A percentile compares a stretch with the other conserved stretches of the same genome.
phyloP scores from a whole-genome alignment of 2,329 filamentous ascomycete genomes.

The Nothophoma quercina region DNA sequence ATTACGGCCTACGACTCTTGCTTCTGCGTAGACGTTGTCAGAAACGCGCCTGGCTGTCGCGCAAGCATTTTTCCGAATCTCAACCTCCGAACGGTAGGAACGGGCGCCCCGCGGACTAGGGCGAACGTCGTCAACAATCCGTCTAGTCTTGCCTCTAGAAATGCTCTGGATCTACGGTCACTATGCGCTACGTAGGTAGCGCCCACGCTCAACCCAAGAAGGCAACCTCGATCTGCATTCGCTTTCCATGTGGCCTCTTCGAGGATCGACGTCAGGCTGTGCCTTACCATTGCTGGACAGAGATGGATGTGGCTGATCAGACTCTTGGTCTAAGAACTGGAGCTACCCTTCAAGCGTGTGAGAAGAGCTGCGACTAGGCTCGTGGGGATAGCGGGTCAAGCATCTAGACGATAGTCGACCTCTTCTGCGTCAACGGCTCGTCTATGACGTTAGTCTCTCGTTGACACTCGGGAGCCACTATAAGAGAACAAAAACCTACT shows the following conservation, averaged over 20 bases:
- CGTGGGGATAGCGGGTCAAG: constrained; percentile 6
- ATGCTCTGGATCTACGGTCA: constrained; percentile 5
- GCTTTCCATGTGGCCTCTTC: constrained; percentile 4
- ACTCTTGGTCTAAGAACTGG: constrained; percentile 3
- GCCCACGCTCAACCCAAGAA: background rate
- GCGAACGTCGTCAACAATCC: background rate
- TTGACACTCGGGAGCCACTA: background rate
- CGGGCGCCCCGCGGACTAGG: background rate
- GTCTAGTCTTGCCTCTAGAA: constrained; percentile 5
- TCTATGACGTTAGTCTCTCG: constrained; percentile 7
- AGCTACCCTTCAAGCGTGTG: background rate
- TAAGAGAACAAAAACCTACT: background rate
- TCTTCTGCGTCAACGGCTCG: background rate
- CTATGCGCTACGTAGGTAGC: constrained; percentile 3
- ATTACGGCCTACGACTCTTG: background rate
- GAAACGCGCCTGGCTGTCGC: background rate
- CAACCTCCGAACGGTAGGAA: background rate
- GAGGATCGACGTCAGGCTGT: constrained; percentile 8
- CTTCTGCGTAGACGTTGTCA: too few species aligned
- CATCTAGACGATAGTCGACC: background rate
- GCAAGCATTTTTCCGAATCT: background rate
- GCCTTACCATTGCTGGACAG: constrained; percentile 1
- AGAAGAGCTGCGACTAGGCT: background rate
- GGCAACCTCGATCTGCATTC: background rate
- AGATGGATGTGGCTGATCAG: constrained; percentile 3